Conservation (phyloP, 805 yeast species). For the Candida takata region DNA sequence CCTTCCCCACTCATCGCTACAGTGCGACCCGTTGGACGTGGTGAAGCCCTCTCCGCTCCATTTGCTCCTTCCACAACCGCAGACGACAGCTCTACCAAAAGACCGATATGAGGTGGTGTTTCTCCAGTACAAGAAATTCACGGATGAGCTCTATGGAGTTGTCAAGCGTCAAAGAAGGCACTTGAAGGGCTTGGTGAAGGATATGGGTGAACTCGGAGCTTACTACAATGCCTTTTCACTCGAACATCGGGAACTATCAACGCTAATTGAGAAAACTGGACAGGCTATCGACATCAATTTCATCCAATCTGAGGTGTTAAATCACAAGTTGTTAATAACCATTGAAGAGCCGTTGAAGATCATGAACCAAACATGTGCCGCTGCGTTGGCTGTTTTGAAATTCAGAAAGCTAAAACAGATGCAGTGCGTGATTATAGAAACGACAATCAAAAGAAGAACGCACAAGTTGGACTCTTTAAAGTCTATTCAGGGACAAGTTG, state of each 20-base stretch:
- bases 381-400: constrained; percentile 39
- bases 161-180: constrained; percentile 26
- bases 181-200: constrained; percentile 51
- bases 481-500: constrained; percentile 28
- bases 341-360: constrained; percentile 34
- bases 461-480: constrained; percentile 25
- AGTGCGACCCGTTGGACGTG: constrained; percentile 59
- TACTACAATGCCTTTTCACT: constrained; percentile 53
- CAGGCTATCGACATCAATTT: constrained; percentile 74
- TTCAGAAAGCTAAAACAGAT: constrained; percentile 52
- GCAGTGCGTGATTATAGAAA: constrained; percentile 38
- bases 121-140: constrained; percentile 17
- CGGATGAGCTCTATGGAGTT: constrained; percentile 17
- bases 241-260: constrained; percentile 40
- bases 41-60: constrained; percentile 51
- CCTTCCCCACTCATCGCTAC: constrained; percentile 45
- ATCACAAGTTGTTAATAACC: constrained; percentile 27
- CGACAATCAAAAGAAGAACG: constrained; percentile 31
- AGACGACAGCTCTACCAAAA: constrained; percentile 27
- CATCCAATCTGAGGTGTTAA: constrained; percentile 40
- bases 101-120: constrained; percentile 22
- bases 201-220: constrained; percentile 73
- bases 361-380: constrained; percentile 27
- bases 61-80: constrained; percentile 55
- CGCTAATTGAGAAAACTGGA: constrained; percentile 74